A percentile compares a stretch with the other conserved stretches of the same genome.
phyloP scores from a whole-genome alignment of 208 protist genomes.

The Leishmania major region DNA sequence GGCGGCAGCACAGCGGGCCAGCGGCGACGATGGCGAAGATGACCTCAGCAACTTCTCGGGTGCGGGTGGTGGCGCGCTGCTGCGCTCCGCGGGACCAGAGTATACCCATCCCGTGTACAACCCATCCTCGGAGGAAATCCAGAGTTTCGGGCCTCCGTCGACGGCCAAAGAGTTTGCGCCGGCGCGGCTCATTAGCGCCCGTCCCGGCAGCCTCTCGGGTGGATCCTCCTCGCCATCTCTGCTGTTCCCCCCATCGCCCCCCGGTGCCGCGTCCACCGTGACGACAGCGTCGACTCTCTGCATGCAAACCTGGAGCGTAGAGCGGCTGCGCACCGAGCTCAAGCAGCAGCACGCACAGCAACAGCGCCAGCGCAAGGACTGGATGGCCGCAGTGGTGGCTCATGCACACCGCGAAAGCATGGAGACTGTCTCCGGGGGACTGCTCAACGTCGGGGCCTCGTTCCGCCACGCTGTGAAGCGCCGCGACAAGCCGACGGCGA shows the following conservation, averaged over 20 bases:
- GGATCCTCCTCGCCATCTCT: neutral
- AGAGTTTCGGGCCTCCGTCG: neutral
- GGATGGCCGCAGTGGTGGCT: constrained; percentile 12
- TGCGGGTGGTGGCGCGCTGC: neutral
- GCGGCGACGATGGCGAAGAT: constrained; percentile 8
- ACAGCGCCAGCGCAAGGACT: constrained; percentile 27
- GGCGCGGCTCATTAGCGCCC: constrained; percentile 7
- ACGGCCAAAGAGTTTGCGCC: constrained; percentile 3
- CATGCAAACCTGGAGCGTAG: constrained; percentile 22
- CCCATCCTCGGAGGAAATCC: constrained; percentile 15
- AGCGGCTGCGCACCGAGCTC: constrained; percentile 23
- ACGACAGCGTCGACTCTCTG: neutral
- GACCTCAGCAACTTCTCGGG: neutral
- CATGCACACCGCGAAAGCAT: neutral
- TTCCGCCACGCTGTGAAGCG: constrained; percentile 22
- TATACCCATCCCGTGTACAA: constrained; percentile 21
- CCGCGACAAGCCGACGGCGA: constrained; percentile 24
- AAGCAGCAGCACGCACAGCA: constrained; percentile 31
- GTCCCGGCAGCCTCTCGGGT: neutral
- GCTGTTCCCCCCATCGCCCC: neutral
- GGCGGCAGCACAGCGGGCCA: neutral
- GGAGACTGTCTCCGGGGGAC: neutral
- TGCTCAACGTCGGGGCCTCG: constrained; percentile 1
- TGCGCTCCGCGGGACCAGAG: neutral
- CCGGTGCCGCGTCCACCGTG: neutral